Evolutionary conservation across 2,329 filamentous ascomycete genomes (phyloP).

Genomic region (Fusarium burgessii): DNA sequence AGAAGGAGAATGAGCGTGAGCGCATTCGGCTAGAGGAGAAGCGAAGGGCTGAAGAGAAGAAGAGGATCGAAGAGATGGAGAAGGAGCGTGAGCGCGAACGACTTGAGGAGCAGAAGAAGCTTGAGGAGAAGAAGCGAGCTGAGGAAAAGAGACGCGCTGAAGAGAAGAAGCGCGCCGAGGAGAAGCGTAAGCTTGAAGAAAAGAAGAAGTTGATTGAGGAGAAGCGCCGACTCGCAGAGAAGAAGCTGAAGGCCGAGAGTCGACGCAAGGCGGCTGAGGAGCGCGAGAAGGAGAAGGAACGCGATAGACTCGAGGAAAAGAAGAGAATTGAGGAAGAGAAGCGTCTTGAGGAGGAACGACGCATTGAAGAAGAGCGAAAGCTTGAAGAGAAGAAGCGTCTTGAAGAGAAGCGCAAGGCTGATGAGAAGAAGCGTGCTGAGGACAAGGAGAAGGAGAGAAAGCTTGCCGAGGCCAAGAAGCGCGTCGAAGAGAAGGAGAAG

Average conservation of each 20-base stretch:
- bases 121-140: slow-evolving; percentile 2
- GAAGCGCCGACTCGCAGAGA: slow-evolving; percentile 13
- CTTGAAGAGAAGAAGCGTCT: slow-evolving; percentile 18
- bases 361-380: slow-evolving; percentile 17
- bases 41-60: slow-evolving; percentile 16
- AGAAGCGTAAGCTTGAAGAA: slow-evolving; percentile 16
- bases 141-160: slow-evolving; percentile 6
- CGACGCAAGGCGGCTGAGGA: slow-evolving; percentile 17
- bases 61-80: slow-evolving; percentile 16
- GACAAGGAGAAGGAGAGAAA: slow-evolving; percentile 13
- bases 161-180: slow-evolving; percentile 7
- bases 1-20: slow-evolving; percentile 25
- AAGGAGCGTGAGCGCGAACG: slow-evolving; percentile 15
- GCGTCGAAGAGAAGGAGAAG: slow-evolving; percentile 19
- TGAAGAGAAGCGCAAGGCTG: slow-evolving; percentile 14
- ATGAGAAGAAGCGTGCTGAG: slow-evolving; percentile 12
- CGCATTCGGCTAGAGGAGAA: slow-evolving; percentile 18
- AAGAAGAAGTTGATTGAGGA: slow-evolving; percentile 19
- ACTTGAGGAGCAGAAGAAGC: slow-evolving; percentile 7
- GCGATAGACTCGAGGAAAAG: slow-evolving; percentile 12
- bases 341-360: slow-evolving; percentile 9
- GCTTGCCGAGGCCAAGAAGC: slow-evolving; percentile 15
- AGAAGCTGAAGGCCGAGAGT: slow-evolving; percentile 13
- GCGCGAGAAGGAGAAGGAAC: slow-evolving; percentile 11
- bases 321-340: slow-evolving; percentile 19